Conservation (phyloP, 2,329 filamentous ascomycete species). For the Whalleya microplaca region DNA sequence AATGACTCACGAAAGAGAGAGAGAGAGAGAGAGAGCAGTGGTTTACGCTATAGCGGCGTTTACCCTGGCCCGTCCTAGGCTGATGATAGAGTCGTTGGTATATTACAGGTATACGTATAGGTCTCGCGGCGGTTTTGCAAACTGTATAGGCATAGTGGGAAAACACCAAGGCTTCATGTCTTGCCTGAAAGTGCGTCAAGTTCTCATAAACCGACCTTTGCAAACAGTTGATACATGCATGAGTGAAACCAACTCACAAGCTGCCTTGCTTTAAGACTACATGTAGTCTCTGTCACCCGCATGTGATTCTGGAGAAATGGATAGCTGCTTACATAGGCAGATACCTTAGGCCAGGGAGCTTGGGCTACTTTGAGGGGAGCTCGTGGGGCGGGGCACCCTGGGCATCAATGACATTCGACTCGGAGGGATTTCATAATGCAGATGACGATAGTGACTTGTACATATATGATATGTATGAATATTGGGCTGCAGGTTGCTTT, state of each 20-base stretch:
- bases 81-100: neutral
- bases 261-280: neutral
- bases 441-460: neutral
- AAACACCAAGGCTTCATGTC: neutral
- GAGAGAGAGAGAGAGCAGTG: no score
- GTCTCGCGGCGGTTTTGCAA: neutral
- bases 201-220: neutral
- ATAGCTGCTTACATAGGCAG: neutral
- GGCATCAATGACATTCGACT: neutral
- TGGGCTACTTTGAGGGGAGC: neutral
- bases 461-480: no score
- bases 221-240: neutral
- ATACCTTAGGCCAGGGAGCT: neutral
- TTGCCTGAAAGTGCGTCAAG: neutral
- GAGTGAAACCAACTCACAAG: neutral
- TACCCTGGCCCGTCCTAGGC: neutral
- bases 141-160: neutral
- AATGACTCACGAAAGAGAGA: no score
- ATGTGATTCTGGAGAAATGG: neutral
- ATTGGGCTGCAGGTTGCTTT: neutral
- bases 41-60: neutral
- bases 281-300: neutral
- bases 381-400: neutral
- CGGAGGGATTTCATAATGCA: neutral
- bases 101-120: neutral